These are phyloP conservation scores for Chaetomiaceae sp. DNA, from an alignment of 2,329 filamentous ascomycete species.

Conservation along the genomic window DNA sequence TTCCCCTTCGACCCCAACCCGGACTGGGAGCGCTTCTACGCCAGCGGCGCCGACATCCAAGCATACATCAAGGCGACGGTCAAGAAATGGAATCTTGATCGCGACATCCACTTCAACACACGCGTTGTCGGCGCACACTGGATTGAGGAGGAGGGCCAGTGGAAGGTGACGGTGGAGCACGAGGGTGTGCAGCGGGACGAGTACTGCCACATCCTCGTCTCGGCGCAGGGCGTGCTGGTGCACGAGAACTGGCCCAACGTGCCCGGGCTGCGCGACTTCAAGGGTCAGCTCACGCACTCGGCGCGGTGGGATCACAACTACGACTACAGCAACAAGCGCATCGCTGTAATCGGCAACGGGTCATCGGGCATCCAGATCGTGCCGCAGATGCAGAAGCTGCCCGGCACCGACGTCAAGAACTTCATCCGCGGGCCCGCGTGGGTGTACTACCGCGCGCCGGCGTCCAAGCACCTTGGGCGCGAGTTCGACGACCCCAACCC, in stretches of 20 bases:
- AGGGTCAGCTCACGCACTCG: conserved; percentile 54
- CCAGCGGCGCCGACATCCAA: conserved; percentile 56
- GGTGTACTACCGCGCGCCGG: conserved; percentile 49
- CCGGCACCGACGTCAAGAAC: conserved; percentile 51
- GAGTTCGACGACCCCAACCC: conserved; percentile 52
- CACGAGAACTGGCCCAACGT: conserved; percentile 52
- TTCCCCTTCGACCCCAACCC: conserved; percentile 58
- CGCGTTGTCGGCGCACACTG: conserved; percentile 54
- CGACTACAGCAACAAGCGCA: conserved; percentile 43
- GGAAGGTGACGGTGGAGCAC: conserved; percentile 46
- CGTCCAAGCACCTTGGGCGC: conserved; percentile 52
- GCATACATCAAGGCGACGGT: conserved; percentile 60
- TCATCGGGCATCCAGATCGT: conserved; percentile 56
- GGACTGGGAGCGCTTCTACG: conserved; percentile 47
- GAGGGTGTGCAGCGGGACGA: neutral
- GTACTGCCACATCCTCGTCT: neutral
- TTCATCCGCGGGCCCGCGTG: conserved; percentile 63
- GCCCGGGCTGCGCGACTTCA: conserved; percentile 50
- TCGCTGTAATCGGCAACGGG: conserved; percentile 61
- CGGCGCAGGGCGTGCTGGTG: neutral
- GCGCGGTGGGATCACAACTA: conserved; percentile 54
- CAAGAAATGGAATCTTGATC: conserved; percentile 59
- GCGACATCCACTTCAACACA: conserved; percentile 50
- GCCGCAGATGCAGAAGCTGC: conserved; percentile 44
- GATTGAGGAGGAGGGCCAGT: conserved; percentile 47